Evolutionary conservation across 495 filamentous ascomycete genomes (phyloP), one percentile per base, ranked within the genome.

Genomic region (Penicillium silybi): DNA sequence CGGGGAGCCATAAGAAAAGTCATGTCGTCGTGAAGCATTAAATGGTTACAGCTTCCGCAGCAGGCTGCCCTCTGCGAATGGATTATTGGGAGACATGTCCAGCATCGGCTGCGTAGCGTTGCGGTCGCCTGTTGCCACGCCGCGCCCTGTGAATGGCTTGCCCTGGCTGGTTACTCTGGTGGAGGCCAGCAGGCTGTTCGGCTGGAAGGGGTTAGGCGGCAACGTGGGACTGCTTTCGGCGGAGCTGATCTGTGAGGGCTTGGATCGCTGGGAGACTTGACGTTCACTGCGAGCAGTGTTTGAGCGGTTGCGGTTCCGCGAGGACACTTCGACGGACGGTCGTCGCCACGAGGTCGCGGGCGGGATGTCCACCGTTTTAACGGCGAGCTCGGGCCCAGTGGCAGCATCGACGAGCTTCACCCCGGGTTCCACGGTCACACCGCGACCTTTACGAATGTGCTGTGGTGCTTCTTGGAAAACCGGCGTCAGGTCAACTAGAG

Each of bases 401-500:
- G 86, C 86, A 9, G 71, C 73, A 26, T 91, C 87, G 26, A 95
- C 76, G 0, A 95, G 74, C 15, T 74, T 67, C 58, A 73, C 62
- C 29, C 87, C 79, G 1, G 78, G 70, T 1, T 86, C 81, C 1
- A 85, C 80, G 6, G 71, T 71, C 37, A 89, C 80, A 8, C 85
- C 88, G 53, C 80, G 82, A 11, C 90, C 90, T 45, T 83, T 84
- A 29, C 79, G 76, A 0, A 72, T 59, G 59, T 85, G 82, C 57
- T 95, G 90, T 4, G 86, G 88, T 17, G 88, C 77, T 52, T 90
- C 88, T 40, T 79, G 76, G 62, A 87, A 89, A n/a, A 76, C 71
- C 0, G 89, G 86, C 0, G 83, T 88, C 17, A 93, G 76, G 57
- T 91, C 87, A 11, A 96, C 73, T 0, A 95, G 76, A 1, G 91